Evolutionary conservation across 371 early-diverging fungal genomes (phyloP).

Genomic region (Mortierella sp.): DNA sequence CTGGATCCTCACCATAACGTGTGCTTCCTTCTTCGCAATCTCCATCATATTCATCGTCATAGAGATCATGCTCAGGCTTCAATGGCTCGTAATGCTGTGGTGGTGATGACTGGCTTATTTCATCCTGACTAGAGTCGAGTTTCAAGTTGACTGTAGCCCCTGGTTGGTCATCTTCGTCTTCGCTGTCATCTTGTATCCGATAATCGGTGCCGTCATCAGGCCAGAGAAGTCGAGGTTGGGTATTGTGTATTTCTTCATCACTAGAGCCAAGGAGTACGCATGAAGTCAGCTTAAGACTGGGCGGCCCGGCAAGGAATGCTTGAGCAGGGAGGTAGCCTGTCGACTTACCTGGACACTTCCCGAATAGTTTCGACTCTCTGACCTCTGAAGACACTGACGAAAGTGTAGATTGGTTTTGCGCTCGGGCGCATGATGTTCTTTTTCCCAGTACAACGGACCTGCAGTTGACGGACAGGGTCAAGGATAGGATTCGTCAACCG

Average conservation of each 20-base stretch:
- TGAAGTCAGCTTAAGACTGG: too few relatives aligned
- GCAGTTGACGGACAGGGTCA: not conserved
- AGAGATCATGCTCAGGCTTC: too few relatives aligned
- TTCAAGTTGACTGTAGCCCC: too few relatives aligned
- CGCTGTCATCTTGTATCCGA: not conserved
- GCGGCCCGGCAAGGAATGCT: too few relatives aligned
- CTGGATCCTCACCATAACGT: too few relatives aligned
- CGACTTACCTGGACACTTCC: conserved; percentile 21
- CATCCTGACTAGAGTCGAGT: too few relatives aligned
- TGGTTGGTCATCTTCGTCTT: conserved; percentile 9
- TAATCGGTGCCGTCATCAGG: conserved; percentile 2
- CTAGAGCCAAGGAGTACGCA: not conserved
- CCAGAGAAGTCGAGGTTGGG: conserved; percentile 23
- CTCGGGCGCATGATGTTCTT: conserved; percentile 2
- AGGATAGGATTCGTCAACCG: too few relatives aligned
- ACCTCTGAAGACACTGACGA: conserved; percentile 23
- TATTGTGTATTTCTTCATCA: conserved; percentile 24
- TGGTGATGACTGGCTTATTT: too few relatives aligned
- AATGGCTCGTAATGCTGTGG: too few relatives aligned
- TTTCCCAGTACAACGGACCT: not conserved
- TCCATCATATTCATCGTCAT: too few relatives aligned
- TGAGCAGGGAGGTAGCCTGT: too few relatives aligned
- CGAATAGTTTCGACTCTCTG: conserved; percentile 14
- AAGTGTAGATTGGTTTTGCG: not conserved
- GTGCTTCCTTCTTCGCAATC: too few relatives aligned